Evolutionary conservation across 352 stramenopile species (phyloP), one percentile per base, ranked within the genome.

Genomic region (Pythium dissotocum): DNA sequence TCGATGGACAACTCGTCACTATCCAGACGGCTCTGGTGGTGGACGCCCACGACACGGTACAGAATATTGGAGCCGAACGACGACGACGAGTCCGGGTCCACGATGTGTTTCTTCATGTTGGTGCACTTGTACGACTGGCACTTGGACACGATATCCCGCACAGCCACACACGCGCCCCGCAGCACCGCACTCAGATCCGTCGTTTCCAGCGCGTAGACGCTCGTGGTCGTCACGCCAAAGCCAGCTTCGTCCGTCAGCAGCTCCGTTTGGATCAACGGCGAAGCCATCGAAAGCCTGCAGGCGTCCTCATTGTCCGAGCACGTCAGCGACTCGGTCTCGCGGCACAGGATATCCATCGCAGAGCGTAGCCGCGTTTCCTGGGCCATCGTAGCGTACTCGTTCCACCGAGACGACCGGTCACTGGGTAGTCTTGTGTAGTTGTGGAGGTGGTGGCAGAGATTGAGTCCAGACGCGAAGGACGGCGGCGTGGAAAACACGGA

Each of bases 141-240:
- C 28, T 70, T 62, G 2, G 64, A 57, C 26, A 62, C 67, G 32
- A 71, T 70, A 16, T 24, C 67, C 8, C 73, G 9, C 40, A 77
- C 71, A 9, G 66, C 56, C 6, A 63, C 69, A 16, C 60, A 75
- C 13, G 72, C 64, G 24, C 69, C 69, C 3, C 62, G 36, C 35
- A 77, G 18, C 9, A 51, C n/a, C 1, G 33, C 73, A 4, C 64
- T 66, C 6, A 71, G 54, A 46, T 79, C 59, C 7, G 38, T 49
- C 12, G 69, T 77, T 26, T 82, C 75, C 59, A 82, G 66, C 18
- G 72, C 66, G 55, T 77, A 82, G 36, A 76, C 67, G 13, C 71
- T 64, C 0, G 58, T 66, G 30, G 72, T 77, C 6, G 69, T 82
- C 58, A 76, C 71, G 21, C 69, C 72, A 21, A 54, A 63, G 21